Evolutionary conservation across 2,329 filamentous ascomycete species (phyloP).

Genomic region (Elsinoe perseae): DNA sequence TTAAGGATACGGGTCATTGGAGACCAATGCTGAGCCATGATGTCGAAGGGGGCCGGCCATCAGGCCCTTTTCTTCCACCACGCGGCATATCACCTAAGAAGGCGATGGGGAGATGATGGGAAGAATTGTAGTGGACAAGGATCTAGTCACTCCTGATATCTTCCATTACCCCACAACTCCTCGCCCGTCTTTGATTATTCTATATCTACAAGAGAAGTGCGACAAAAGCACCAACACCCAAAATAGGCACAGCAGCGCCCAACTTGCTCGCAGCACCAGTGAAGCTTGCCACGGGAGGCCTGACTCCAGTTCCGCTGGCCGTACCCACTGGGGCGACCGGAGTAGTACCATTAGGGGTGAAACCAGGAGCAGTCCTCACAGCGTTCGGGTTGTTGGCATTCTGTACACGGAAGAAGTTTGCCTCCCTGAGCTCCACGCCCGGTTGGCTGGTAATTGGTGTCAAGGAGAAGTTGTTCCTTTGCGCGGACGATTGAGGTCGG

Average conservation of each 20-base stretch:
- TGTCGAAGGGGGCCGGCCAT: no score
- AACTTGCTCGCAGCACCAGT: conserved; percentile 5
- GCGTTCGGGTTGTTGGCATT: conserved; percentile 17
- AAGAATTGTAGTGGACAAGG: neutral
- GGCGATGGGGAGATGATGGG: no score
- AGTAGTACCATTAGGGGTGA: conserved; percentile 1
- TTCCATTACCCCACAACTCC: neutral
- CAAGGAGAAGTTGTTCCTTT: conserved; percentile 24
- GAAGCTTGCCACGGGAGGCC: conserved; percentile 9
- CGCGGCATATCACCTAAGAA: no score
- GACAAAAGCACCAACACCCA: conserved; percentile 5
- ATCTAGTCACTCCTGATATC: neutral
- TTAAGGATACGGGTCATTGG: neutral
- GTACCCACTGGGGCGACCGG: neutral
- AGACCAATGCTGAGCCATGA: neutral
- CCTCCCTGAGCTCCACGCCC: conserved; percentile 23
- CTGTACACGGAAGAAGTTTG: conserved; percentile 24
- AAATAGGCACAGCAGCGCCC: conserved; percentile 1
- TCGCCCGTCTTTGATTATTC: neutral
- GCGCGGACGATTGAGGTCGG: conserved; percentile 17
- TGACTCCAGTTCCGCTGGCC: neutral
- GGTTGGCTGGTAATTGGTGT: conserved; percentile 20
- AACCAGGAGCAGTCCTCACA: neutral
- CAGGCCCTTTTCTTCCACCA: no score
- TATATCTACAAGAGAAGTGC: neutral